Evolutionary conservation across 73 alveolate species (phyloP), one percentile per base, ranked within the genome.

Genomic region (Paramecium sonneborni): DNA sequence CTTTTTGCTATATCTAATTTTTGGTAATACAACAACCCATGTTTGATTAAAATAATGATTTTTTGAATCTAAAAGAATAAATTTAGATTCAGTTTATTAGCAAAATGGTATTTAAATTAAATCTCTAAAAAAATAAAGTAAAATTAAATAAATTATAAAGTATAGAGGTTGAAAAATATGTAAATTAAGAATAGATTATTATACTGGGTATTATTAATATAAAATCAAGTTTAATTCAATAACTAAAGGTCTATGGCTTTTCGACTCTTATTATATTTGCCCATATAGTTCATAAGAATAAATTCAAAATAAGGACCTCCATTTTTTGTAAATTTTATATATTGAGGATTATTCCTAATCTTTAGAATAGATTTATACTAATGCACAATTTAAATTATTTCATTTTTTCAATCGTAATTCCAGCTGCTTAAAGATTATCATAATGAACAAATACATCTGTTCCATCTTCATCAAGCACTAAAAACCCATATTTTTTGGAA

Each of bases 401-500:
- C 18, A 88, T 26, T 18, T 28, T 88, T 41, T 96, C 97, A 37
- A 88, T 89, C 9, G 95, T 76, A 32, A 96, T 67, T 34, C 93
- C 92, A 15, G 97, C 92, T 14, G 70, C 85, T 41, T 85, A 92
- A 76, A 96, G 76, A 93, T 96, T 97, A 30, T 96, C 98, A 32
- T 57, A 90, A 48, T 96, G 97, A 79, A 94, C 93, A 68, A 96
- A 96, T 21, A 96, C 95, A 85, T 96, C 97, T 24, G 93, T 93
- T 21, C 96, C 97, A 76, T 96, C 98, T 7, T 85, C 28, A 62
- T 96, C 97, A 6, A 93, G 68, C 1, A 96, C 97, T 67, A 96
- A 76, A 87, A 94, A 96, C 11, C 98, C 98, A 86, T 92, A 96
- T 56, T 92, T 87, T 76, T 96, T 95, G 12, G 82, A 79, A 58